phyloP scores from a whole-genome alignment of 768 basidiomycete species.

The Phylloporus sp. region DNA sequence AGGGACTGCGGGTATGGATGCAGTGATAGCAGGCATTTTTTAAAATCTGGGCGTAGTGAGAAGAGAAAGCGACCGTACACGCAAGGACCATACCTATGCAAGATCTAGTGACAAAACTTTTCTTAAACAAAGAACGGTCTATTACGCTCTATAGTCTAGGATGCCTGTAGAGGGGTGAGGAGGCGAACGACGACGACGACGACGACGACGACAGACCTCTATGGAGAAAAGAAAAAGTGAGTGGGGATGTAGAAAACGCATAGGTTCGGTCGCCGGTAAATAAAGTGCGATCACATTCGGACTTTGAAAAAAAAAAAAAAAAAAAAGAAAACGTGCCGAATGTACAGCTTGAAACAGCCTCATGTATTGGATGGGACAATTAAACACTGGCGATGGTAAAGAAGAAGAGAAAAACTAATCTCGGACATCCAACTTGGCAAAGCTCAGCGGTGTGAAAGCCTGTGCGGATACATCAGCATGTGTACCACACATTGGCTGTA shows the following conservation, averaged over 20 bases:
- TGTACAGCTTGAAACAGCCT: background rate
- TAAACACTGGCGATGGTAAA: constrained; percentile 14
- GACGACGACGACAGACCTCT: constrained; percentile 26
- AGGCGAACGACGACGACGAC: background rate
- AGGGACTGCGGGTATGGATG: constrained; percentile 53
- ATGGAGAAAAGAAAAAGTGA: constrained; percentile 30
- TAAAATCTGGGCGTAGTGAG: constrained; percentile 39
- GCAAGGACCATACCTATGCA: constrained; percentile 39
- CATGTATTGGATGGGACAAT: constrained; percentile 6
- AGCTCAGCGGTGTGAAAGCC: constrained; percentile 48
- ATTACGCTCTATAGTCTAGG: constrained; percentile 43
- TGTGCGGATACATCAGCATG: constrained; percentile 31
- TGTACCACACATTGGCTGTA: constrained; percentile 21
- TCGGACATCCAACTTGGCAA: constrained; percentile 40
- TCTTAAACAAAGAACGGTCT: constrained; percentile 61
- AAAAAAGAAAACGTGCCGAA: background rate
- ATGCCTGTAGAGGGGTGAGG: constrained; percentile 29
- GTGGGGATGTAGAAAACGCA: constrained; percentile 29
- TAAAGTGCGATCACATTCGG: constrained; percentile 21
- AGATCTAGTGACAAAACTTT: constrained; percentile 32
- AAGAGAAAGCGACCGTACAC: background rate
- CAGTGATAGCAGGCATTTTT: constrained; percentile 82
- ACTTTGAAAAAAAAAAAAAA: constrained; percentile 29
- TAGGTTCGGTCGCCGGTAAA: background rate
- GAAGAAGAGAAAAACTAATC: constrained; percentile 24